Base-by-base conservation (phyloP, 202 grass and related monocot genomes). In the Schoenoplectus triqueter region DNA sequence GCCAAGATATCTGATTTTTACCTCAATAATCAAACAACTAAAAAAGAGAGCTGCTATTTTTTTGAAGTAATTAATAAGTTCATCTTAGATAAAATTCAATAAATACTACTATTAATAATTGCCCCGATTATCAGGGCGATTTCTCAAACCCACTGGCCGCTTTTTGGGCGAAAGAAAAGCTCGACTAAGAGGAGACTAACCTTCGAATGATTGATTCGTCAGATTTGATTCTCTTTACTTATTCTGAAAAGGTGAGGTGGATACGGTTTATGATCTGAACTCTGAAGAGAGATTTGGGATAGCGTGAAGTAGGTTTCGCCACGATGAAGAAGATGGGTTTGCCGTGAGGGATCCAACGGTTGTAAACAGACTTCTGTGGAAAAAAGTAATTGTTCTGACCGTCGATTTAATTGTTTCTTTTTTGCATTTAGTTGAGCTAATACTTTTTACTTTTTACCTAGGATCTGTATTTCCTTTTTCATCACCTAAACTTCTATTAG, bases 281-380 rank as follows among this genome's bases (percentile, higher is more conserved):
- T 31, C 31, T 31, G 70, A 73, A 73, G 3, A 73, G 70, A 49
- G 17, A 73, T 73, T 73, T 47, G 47, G 70, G 47, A 73, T 22
- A 6, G 44, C 45, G 69, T 72, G 5, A 31, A 72, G 44, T 72
- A 72, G 69, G 69, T 72, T 72, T 72, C n/a, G 45, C 69, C 14
- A 7, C 15, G 45, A 72, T 7, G 44, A 40, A 66, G 64, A 31
- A 31, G 31, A 31, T 31, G 31, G 31, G 31, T 31, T 31, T 31
- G 31, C 31, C 31, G 31, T 31, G 31, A 31, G 31, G 31, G 31
- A 31, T 31, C 31, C 31, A 31, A 31, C 31, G 31, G 31, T 31
- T 31, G 31, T 31, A 31, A 31, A 31, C 31, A 31, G 31, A 31
- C 31, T 31, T 31, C 31, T 31, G 31, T 31, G 31, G 31, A 31